Evolutionary conservation across 2,329 filamentous ascomycete genomes (phyloP).

Genomic region (Penicillium sp.): DNA sequence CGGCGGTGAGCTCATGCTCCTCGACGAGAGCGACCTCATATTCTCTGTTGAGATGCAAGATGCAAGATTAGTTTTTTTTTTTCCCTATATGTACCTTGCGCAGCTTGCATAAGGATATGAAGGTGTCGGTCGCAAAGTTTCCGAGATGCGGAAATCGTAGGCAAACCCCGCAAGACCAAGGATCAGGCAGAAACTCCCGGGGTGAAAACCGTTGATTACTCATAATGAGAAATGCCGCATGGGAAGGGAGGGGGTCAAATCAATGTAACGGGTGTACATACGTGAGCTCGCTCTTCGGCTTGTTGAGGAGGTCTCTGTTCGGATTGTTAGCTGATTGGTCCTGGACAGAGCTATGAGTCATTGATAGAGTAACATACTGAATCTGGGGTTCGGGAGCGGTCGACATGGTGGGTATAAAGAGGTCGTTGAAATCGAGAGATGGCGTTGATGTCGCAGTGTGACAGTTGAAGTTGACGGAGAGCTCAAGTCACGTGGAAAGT

Average conservation of each 20-base stretch:
- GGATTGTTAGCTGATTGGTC: conserved; percentile 21
- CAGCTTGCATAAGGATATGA: conserved; percentile 20
- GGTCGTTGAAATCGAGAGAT: conserved; percentile 14
- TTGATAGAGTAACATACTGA: conserved; percentile 53
- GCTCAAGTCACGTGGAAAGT: conserved; percentile 18
- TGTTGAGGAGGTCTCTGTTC: conserved; percentile 77
- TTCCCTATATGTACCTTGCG: conserved; percentile 11
- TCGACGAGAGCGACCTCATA: conserved; percentile 83
- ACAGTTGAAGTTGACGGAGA: conserved; percentile 6
- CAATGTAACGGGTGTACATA: conserved; percentile 49
- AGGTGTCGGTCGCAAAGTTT: conserved; percentile 8
- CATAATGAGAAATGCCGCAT: neutral
- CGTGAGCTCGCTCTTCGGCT: conserved; percentile 89
- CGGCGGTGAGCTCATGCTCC: conserved; percentile 75
- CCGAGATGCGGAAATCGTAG: conserved; percentile 8
- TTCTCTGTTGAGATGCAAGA: conserved; percentile 56
- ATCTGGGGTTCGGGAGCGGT: conserved; percentile 60
- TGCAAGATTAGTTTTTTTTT: conserved; percentile 23
- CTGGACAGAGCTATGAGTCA: conserved; percentile 16
- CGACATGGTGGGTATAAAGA: conserved; percentile 53
- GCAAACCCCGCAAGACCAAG: conserved; percentile 10
- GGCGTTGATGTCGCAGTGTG: neutral
- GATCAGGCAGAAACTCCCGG: conserved; percentile 8
- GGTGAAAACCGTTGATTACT: conserved; percentile 1
- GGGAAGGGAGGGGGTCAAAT: conserved; percentile 1